These are phyloP conservation scores for Debaryomyces sp. DNA, from an alignment of 1,139 yeast species.

Conservation along the genomic window DNA sequence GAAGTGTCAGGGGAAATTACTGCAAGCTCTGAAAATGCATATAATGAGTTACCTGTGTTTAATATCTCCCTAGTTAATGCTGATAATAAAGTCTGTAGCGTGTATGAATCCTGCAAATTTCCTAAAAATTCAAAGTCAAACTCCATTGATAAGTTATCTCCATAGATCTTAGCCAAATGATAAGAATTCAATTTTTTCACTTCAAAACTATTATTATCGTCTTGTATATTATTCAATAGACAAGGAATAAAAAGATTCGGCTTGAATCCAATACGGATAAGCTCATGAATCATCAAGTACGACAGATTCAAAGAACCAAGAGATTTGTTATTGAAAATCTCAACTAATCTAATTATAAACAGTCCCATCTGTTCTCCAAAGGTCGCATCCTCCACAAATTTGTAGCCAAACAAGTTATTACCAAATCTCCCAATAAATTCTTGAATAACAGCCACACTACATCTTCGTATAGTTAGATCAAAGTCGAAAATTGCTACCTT, in stretches of 20 bases:
- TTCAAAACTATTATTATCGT: conserved; percentile 36
- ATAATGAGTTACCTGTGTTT: neutral
- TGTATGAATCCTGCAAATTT: neutral
- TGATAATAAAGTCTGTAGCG: neutral
- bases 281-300: conserved; percentile 24
- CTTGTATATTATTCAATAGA: conserved; percentile 26
- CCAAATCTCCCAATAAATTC: conserved; percentile 83
- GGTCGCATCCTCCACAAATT: conserved; percentile 9
- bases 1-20: neutral
- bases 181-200: conserved; percentile 31
- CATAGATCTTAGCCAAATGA: conserved; percentile 9
- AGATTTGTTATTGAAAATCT: conserved; percentile 38
- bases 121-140: neutral
- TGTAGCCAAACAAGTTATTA: conserved; percentile 20
- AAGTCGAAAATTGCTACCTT: conserved; percentile 65
- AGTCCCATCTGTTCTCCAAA: conserved; percentile 26
- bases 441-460: conserved; percentile 85
- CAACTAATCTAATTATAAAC: conserved; percentile 56
- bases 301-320: conserved; percentile 27
- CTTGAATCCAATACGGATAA: conserved; percentile 31
- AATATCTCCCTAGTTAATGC: neutral
- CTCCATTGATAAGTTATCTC: neutral
- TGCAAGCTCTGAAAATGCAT: conserved; percentile 1
- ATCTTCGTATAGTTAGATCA: conserved; percentile 74
- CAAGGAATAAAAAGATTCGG: conserved; percentile 27